Conservation (phyloP, 2,329 filamentous ascomycete genomes). For the Dichotomopilus funicola region DNA sequence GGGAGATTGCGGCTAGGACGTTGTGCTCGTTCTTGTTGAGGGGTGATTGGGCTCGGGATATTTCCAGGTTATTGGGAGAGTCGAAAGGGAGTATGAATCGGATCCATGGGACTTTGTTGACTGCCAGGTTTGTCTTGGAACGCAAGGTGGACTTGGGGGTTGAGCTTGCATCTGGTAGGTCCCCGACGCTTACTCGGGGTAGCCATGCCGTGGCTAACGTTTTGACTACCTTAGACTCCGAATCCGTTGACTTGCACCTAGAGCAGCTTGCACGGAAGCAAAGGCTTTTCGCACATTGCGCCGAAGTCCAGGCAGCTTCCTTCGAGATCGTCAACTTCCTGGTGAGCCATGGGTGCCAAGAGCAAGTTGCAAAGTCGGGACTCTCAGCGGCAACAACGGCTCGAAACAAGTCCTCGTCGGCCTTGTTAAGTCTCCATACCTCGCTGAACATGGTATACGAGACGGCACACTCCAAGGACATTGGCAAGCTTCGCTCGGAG, state of each 20-base stretch:
- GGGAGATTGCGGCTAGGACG: conserved; percentile 73
- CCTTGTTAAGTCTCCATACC: conserved; percentile 26
- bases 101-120: conserved; percentile 53
- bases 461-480: conserved; percentile 19
- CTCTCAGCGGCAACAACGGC: not conserved
- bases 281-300: conserved; percentile 21
- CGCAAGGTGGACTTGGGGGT: conserved; percentile 43
- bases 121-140: conserved; percentile 51
- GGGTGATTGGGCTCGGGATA: conserved; percentile 40
- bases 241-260: conserved; percentile 4
- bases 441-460: conserved; percentile 33
- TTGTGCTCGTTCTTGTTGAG: conserved; percentile 56
- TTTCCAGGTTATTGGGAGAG: conserved; percentile 34
- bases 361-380: conserved; percentile 14
- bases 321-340: conserved; percentile 42
- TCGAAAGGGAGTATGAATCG: conserved; percentile 38
- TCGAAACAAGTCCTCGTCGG: conserved; percentile 6
- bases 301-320: conserved; percentile 41
- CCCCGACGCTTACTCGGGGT: too few relatives aligned
- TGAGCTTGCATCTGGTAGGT: conserved; percentile 38
- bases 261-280: conserved; percentile 5
- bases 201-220: not conserved
- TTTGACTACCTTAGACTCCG: conserved; percentile 4
- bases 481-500: conserved; percentile 22
- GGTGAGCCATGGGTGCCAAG: conserved; percentile 26